A percentile compares a stretch with the other conserved stretches of the same genome.
phyloP scores from a whole-genome alignment of 805 yeast species.

The Lipomyces spencermartinsiae region DNA sequence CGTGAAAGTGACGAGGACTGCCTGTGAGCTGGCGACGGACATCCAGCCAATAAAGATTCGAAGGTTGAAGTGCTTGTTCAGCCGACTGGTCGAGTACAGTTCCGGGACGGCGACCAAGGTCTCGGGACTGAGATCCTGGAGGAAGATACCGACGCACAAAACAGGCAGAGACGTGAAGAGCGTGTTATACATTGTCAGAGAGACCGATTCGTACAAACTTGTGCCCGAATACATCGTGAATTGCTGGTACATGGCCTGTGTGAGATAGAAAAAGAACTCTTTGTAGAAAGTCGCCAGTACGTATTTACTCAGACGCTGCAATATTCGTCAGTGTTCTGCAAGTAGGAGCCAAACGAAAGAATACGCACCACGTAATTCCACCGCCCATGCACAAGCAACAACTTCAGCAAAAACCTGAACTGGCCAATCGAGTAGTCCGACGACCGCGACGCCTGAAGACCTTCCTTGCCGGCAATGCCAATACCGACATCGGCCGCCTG shows the following conservation, averaged over 20 bases:
- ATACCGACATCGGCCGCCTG: slow-evolving; percentile 98
- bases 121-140: slow-evolving; percentile 85
- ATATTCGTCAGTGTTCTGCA: neutral
- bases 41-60: slow-evolving; percentile 78
- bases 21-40: slow-evolving; percentile 72
- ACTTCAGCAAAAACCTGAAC: slow-evolving; percentile 80
- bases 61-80: slow-evolving; percentile 75
- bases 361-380: slow-evolving; percentile 73
- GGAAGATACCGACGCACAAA: slow-evolving; percentile 91
- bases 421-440: slow-evolving; percentile 96
- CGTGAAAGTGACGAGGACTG: slow-evolving; percentile 72
- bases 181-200: slow-evolving; percentile 95
- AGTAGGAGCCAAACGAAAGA: neutral
- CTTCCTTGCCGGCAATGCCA: slow-evolving; percentile 97
- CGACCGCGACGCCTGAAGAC: slow-evolving; percentile 93
- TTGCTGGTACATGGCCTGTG: slow-evolving; percentile 87
- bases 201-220: slow-evolving; percentile 93
- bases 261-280: slow-evolving; percentile 84
- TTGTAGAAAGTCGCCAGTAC: slow-evolving; percentile 94
- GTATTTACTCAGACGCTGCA: slow-evolving; percentile 80
- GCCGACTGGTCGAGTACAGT: slow-evolving; percentile 61
- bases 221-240: slow-evolving; percentile 90
- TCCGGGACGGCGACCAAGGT: slow-evolving; percentile 93
- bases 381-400: slow-evolving; percentile 91
- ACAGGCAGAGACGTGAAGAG: slow-evolving; percentile 93